A percentile compares a stretch with the other conserved stretches of the same genome.
Conservation (phyloP, 1,284 basidiomycete species). For the Trametes pubescens region DNA sequence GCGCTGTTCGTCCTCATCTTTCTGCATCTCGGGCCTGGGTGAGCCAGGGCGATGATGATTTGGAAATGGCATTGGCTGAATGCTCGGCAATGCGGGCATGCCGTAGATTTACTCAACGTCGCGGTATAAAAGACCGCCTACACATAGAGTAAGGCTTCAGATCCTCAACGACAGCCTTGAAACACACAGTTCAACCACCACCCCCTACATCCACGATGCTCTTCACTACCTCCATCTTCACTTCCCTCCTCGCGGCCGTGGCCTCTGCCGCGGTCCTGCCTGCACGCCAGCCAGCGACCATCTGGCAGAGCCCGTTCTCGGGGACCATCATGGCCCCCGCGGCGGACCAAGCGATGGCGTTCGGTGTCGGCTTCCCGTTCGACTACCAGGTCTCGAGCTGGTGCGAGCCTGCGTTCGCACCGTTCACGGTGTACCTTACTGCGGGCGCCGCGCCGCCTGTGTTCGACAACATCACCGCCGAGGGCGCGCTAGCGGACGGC, state of each 20-base stretch:
- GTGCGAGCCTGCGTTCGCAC: constrained; percentile 35
- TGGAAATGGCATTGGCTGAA: not conserved
- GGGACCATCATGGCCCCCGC: constrained; percentile 32
- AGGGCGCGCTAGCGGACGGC: constrained; percentile 33
- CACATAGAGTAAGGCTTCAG: not conserved
- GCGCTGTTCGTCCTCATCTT: constrained; percentile 14
- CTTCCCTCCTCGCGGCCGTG: constrained; percentile 10
- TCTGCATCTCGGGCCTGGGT: not conserved
- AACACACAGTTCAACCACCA: not conserved
- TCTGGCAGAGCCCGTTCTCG: constrained; percentile 27
- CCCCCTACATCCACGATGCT: constrained; percentile 10
- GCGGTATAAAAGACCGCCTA: constrained; percentile 19
- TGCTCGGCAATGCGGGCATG: constrained; percentile 1
- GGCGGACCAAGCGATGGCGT: constrained; percentile 18
- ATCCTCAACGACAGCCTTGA: not conserved
- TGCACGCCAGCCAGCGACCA: constrained; percentile 16
- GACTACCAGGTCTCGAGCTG: constrained; percentile 30
- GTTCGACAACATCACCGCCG: constrained; percentile 27
- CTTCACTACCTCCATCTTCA: constrained; percentile 13
- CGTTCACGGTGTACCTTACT: constrained; percentile 36
- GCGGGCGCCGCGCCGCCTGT: constrained; percentile 24
- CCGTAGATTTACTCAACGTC: not conserved
- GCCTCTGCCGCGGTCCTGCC: constrained; percentile 18
- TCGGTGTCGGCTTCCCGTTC: constrained; percentile 32
- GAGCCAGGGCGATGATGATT: constrained; percentile 12